Evolutionary conservation across 2,329 filamentous ascomycete genomes (phyloP).

Genomic region (Bipolaris sorokiniana): DNA sequence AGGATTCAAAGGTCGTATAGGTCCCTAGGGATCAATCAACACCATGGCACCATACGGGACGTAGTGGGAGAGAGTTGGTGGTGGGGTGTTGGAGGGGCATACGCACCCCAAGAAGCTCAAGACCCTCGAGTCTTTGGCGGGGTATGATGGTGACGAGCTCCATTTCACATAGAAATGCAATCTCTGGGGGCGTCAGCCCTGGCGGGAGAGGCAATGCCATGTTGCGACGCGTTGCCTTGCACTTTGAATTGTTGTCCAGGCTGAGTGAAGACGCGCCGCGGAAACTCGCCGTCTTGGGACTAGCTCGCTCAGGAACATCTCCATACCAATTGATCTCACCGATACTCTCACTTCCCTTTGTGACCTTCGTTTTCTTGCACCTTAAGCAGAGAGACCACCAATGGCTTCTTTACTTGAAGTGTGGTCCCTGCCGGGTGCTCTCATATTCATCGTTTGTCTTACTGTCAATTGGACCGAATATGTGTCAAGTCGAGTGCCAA

Average conservation of each 20-base stretch:
- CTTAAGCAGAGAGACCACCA: neutral
- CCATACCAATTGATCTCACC: slow-evolving; percentile 3
- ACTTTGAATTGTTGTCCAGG: slow-evolving; percentile 17
- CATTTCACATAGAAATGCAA: slow-evolving; percentile 96
- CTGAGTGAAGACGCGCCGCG: slow-evolving; percentile 14
- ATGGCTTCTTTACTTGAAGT: slow-evolving; percentile 32
- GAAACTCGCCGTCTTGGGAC: slow-evolving; percentile 26
- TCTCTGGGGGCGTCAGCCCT: slow-evolving; percentile 82
- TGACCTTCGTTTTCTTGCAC: neutral
- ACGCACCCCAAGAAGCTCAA: slow-evolving; percentile 84
- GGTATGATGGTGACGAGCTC: slow-evolving; percentile 92
- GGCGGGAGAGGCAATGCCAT: slow-evolving; percentile 69
- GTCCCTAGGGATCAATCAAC: slow-evolving; percentile 64
- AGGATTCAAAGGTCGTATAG: slow-evolving; percentile 76
- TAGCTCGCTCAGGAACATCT: slow-evolving; percentile 25
- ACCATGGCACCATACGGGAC: neutral
- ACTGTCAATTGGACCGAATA: slow-evolving; percentile 35
- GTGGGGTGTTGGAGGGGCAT: slow-evolving; percentile 42
- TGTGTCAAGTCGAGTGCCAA: slow-evolving; percentile 58
- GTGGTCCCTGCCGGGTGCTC: slow-evolving; percentile 32
- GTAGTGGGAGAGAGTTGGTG: slow-evolving; percentile 13
- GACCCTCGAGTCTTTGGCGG: slow-evolving; percentile 84
- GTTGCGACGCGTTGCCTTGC: slow-evolving; percentile 31
- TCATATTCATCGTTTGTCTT: slow-evolving; percentile 30
- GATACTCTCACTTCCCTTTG: slow-evolving; percentile 3